A percentile compares a stretch with the other conserved stretches of the same genome.
Conservation (phyloP, 225 moss, liverwort and hornwort species). For the Takakia lepidozioides region DNA sequence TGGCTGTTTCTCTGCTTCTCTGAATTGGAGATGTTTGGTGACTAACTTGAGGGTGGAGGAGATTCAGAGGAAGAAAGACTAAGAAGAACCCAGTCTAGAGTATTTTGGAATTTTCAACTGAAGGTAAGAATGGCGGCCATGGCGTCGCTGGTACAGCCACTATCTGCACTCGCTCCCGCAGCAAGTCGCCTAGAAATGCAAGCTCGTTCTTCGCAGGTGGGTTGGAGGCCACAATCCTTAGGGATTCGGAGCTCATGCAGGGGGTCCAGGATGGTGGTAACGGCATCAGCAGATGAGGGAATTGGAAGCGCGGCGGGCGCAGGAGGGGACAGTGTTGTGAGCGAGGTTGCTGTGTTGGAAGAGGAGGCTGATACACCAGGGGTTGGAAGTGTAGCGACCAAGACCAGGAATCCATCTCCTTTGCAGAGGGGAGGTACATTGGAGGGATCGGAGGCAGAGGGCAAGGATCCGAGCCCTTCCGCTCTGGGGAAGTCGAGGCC, state of each 20-base stretch:
- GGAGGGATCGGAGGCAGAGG: constrained; percentile 44
- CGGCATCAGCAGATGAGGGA: constrained; percentile 36
- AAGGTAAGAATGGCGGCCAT: constrained; percentile 21
- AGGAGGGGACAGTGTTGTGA: constrained; percentile 67
- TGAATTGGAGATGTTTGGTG: no score
- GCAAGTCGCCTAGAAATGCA: background rate
- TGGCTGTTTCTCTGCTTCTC: no score
- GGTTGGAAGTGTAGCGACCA: constrained; percentile 26
- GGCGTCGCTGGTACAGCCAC: constrained; percentile 37
- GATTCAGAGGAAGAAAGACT: no score
- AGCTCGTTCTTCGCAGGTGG: background rate
- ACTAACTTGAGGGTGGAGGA: no score
- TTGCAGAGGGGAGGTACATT: constrained; percentile 67
- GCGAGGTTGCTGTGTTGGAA: constrained; percentile 58
- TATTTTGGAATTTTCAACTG: no score
- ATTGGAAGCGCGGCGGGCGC: constrained; percentile 61
- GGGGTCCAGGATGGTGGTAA: constrained; percentile 1
- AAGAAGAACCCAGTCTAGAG: no score
- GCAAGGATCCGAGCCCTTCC: constrained; percentile 66
- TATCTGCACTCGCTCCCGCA: background rate
- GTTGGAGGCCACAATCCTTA: background rate
- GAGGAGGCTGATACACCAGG: constrained; percentile 81
- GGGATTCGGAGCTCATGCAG: background rate
- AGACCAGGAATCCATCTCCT: constrained; percentile 39
- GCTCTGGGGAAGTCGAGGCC: constrained; percentile 36